Base-by-base conservation (phyloP, 345 rosid genomes). In the Sisymbrium altissimum region DNA sequence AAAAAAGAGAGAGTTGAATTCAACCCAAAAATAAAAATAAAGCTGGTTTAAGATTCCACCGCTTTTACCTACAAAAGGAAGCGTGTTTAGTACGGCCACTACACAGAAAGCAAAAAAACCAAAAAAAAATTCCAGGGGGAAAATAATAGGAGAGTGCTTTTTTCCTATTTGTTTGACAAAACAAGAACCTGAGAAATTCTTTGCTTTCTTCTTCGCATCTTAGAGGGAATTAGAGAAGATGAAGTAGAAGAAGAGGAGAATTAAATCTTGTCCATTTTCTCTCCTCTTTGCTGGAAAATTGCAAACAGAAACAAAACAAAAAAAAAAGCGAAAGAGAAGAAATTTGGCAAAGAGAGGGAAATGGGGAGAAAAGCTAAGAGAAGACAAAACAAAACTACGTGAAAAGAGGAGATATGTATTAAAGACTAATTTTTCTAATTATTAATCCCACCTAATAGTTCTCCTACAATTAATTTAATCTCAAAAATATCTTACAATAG, bases 1-100 rank as follows among this genome's bases (percentile, higher is more conserved):
- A 14, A 45, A 32, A 49, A n/a, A 50, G 30, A 15, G 13, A 39
- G 27, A 40, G 57, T 64, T 54, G 77, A 66, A 59, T 66, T 59
- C 55, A 75, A 75, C 33, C 27, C 39, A 60, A 68, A 58, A 14
- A 32, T 33, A 38, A 68, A 68, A 27, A 40, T 50, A 9, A 32
- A 9, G 57, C 25, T 38, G 64, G 1, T 68, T 68, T 19, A 75
- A 61, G 79, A 75, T 55, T 69, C 66, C 52, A 62, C 73, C 19
- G 79, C 68, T 59, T 66, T 64, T 56, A 49, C 67, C 38, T 6
- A 57, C 72, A 55, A 61, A 60, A 77, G 68, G 68, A 59, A 58
- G 80, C 80, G 80, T 71, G 61, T 71, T 71, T 71, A 71, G 76
- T 65, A 77, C 76, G 80, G 56, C 68, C 72, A 65, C 68, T 58